Base-by-base conservation (phyloP, 805 yeast genomes). In the Sugiyamaella valdiviana region DNA sequence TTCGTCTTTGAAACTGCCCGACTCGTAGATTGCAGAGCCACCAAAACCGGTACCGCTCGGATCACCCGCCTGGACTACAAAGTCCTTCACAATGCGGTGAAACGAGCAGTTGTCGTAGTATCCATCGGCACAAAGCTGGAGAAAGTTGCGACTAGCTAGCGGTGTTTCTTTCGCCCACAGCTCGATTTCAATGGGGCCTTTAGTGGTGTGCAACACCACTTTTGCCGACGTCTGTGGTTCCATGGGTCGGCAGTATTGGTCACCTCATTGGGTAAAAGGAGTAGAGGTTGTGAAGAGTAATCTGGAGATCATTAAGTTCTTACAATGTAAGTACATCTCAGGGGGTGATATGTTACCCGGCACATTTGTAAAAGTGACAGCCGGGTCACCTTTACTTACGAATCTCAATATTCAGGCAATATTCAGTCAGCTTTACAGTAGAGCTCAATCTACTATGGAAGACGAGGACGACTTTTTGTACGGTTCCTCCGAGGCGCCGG, bases 101-200 rank as follows among this genome's bases (percentile, higher is more conserved):
- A 83, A 78, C 36, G 54, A 52, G 46, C 68, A 59, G 12, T 71
- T 73, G 42, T 63, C 62, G 57, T 71, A 80, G 36, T 56, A 58
- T 7, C 73, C 72, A 49, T 74, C 64, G 14, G 70, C 38, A 53
- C 83, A 76, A 35, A 67, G 69, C 44, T 70, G 68, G n/a, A 84
- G 58, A 55, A 84, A 82, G 36, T 59, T 57, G 32, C 71, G 58
- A 24, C 75, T 58, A 1, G 79, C 71, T 0, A 54, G 51, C 0
- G 89, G 88, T 2, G 76, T 63, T 59, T 85, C 87, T 55, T 78
- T 78, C 10, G 89, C 85, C 80, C 83, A 85, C 5, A 84, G 61
- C 49, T 80, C 89, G 1, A 83, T 62, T 21, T 73, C 77, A 0
- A 84, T 63, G 2, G 69, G 64, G 0, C 91, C 91, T 48, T 77